phyloP scores from a whole-genome alignment of 805 yeast genomes.

The Yarrowia divulgata region DNA sequence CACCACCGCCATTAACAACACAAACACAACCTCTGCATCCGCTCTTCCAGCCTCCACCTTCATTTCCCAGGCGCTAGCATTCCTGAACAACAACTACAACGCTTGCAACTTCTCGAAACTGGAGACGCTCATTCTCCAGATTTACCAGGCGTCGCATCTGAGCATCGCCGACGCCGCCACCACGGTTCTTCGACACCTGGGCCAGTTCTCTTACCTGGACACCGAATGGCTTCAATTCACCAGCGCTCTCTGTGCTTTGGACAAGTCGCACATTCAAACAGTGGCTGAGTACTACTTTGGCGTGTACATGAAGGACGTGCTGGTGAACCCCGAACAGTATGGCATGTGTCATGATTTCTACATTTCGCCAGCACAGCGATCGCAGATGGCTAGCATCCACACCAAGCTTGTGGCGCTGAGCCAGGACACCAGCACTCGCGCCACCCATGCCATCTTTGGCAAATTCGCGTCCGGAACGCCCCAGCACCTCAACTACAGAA shows the following conservation, averaged over 20 bases:
- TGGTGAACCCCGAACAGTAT: conserved; percentile 37
- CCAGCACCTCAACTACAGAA: conserved; percentile 17
- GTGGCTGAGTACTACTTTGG: conserved; percentile 27
- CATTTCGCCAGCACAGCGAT: conserved; percentile 31
- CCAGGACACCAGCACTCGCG: conserved; percentile 7
- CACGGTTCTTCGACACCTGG: conserved; percentile 12
- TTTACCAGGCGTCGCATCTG: conserved; percentile 14
- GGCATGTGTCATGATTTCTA: conserved; percentile 33
- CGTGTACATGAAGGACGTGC: conserved; percentile 14
- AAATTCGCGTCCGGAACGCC: conserved; percentile 5
- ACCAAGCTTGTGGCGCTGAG: conserved; percentile 2
- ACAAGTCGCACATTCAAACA: conserved; percentile 1
- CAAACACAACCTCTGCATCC: conserved; percentile 16
- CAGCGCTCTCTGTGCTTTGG: conserved; percentile 5
- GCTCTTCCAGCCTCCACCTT: neutral
- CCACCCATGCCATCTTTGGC: conserved; percentile 6
- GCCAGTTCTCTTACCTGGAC: conserved; percentile 17
- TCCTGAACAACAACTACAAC: conserved; percentile 27
- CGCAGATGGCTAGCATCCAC: conserved; percentile 22
- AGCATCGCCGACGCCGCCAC: neutral
- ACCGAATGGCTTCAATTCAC: conserved; percentile 24
- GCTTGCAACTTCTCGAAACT: conserved; percentile 18
- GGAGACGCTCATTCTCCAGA: conserved; percentile 36
- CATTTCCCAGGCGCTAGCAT: conserved; percentile 24
- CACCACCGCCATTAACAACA: conserved; percentile 18